Base-by-base conservation (phyloP, 352 stramenopile genomes). In the Phytophthora pistaciae region DNA sequence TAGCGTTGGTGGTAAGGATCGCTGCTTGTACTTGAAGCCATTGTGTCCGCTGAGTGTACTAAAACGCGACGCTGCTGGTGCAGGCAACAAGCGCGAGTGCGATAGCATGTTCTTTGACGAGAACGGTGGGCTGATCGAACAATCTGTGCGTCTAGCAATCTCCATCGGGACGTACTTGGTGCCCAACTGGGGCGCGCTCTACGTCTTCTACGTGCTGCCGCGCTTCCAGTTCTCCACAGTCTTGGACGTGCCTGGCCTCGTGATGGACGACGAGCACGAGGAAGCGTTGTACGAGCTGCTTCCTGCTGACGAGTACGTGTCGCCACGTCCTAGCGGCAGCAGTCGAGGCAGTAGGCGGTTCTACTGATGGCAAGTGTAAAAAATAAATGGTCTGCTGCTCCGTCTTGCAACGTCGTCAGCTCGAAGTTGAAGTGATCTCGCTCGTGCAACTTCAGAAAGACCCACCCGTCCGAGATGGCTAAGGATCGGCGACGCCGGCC, bases 21-120 rank as follows among this genome's bases (percentile, higher is more conserved):
- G 31, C 57, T 62, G 20, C 40, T n/a, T n/a, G 29, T 33, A 33
- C 38, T 44, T 5, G 38, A n/a, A 13, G 38, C 14, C 38, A 13
- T 13, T 44, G 38, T n/a, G 38, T 18, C 18, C 6, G 6, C 11
- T 48, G 40, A 1, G 20, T 29, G 40, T 31, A 8, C 11, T 21
- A 29, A 29, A 29, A 29, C 25, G 25, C 3, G 25, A 29, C 25
- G 25, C 25, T 29, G 25, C 1, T 29, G 25, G 1, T 29, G 56
- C 57, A 84, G 80, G 72, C 48, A 60, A 66, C 33, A 49, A 77
- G 50, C 48, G 60, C 27, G 78, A 82, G 25, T 93, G 85, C 70
- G 77, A 90, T 46, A 89, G 80, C 54, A 82, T 93, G 68, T 93
- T 93, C 66, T 91, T 91, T 60, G 74, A 90, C 36, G 84, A 93